Conservation (phyloP, 73 alveolate species). For the Stentor roeselii region DNA sequence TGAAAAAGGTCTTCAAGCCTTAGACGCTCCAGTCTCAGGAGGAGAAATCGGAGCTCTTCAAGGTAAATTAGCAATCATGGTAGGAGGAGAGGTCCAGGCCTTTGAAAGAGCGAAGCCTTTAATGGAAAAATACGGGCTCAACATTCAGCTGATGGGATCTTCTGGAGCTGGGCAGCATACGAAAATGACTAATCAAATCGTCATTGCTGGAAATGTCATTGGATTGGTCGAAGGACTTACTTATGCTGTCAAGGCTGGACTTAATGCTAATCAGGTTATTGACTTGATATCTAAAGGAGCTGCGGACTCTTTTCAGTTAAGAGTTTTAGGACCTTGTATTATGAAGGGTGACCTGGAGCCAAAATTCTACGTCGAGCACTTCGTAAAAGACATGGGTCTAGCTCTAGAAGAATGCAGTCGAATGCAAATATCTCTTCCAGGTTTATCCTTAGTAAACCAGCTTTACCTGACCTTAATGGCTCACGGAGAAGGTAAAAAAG, state of each 20-base stretch:
- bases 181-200: conserved; percentile 74
- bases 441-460: conserved; percentile 64
- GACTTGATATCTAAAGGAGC: conserved; percentile 72
- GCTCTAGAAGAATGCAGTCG: conserved; percentile 82
- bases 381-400: conserved; percentile 76
- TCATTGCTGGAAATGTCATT: conserved; percentile 77
- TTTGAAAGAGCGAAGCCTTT: conserved; percentile 46
- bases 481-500: conserved; percentile 67
- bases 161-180: conserved; percentile 88
- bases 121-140: conserved; percentile 60
- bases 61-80: conserved; percentile 77
- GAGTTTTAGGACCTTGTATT: conserved; percentile 73
- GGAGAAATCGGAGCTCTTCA: conserved; percentile 92
- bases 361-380: conserved; percentile 88
- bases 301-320: conserved; percentile 68
- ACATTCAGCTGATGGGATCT: conserved; percentile 68
- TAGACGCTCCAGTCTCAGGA: conserved; percentile 94
- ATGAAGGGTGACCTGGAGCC: conserved; percentile 82
- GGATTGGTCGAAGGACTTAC: conserved; percentile 77
- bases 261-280: conserved; percentile 62
- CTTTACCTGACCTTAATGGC: conserved; percentile 72
- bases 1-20: conserved; percentile 46
- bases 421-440: conserved; percentile 77
- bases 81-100: conserved; percentile 75
- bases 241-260: conserved; percentile 81